Evolutionary conservation across 23 red algal genomes (phyloP).

Genomic region (Gracilariopsis chorda): DNA sequence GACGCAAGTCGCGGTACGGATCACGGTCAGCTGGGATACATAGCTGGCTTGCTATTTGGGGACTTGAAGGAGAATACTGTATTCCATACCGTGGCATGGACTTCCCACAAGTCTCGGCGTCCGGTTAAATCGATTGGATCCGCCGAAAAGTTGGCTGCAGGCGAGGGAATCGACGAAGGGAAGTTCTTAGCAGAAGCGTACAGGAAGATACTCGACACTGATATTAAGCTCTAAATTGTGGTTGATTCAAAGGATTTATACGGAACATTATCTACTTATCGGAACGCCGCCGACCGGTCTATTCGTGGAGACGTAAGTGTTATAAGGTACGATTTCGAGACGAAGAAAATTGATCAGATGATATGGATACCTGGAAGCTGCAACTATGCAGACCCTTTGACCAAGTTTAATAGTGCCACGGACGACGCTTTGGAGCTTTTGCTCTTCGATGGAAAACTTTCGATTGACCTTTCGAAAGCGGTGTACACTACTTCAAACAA

Average conservation of each 20-base stretch:
- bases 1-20: not conserved
- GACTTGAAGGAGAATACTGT: not conserved
- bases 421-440: not conserved
- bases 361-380: not conserved
- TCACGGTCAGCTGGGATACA: not conserved
- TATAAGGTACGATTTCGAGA: not conserved
- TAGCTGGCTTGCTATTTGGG: not conserved
- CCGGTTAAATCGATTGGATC: conserved; percentile 1
- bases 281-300: too few species aligned
- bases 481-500: not conserved
- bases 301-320: not conserved
- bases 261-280: too few species aligned
- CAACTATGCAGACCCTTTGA: not conserved
- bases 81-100: conserved; percentile 24
- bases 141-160: not conserved
- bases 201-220: too few species aligned
- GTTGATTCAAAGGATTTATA: too few species aligned
- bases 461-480: not conserved
- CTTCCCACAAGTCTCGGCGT: not conserved
- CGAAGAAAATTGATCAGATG: not conserved
- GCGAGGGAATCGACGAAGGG: conserved; percentile 8
- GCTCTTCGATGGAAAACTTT: not conserved
- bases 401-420: not conserved
- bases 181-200: too few species aligned
- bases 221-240: too few species aligned